Percentiles rank a stretch among this genome's conserved stretches.
phyloP scores from a whole-genome alignment of 768 basidiomycete genomes.

The Boletales sp. region DNA sequence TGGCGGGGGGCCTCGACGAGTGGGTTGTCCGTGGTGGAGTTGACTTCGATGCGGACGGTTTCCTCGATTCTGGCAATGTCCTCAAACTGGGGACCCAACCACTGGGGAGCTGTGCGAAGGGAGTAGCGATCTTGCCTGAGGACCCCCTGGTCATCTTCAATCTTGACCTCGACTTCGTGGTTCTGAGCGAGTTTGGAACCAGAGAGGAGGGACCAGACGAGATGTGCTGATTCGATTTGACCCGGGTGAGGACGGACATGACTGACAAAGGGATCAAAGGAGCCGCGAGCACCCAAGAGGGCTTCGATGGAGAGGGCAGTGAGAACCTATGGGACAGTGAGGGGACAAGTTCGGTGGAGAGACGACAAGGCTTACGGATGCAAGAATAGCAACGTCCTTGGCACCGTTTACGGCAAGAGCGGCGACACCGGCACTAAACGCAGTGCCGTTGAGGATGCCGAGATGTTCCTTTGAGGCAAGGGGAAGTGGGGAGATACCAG shows the following conservation, averaged over 20 bases:
- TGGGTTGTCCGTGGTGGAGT: conserved; percentile 89
- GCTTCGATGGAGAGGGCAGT: conserved; percentile 87
- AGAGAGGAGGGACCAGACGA: conserved; percentile 64
- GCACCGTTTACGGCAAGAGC: conserved; percentile 72
- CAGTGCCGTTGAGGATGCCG: conserved; percentile 81
- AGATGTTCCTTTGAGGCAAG: conserved; percentile 76
- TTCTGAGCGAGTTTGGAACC: conserved; percentile 65
- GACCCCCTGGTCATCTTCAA: conserved; percentile 67
- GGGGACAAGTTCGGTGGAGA: neutral
- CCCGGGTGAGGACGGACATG: conserved; percentile 80
- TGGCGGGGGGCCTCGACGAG: conserved; percentile 78
- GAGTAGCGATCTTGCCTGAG: conserved; percentile 74
- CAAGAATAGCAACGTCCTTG: conserved; percentile 59
- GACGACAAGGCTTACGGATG: conserved; percentile 27
- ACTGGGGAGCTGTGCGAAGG: conserved; percentile 75
- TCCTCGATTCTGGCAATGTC: conserved; percentile 65
- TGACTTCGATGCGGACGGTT: conserved; percentile 71
- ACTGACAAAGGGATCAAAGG: conserved; percentile 76
- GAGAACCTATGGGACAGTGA: conserved; percentile 44
- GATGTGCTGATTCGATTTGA: conserved; percentile 73
- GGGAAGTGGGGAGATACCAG: conserved; percentile 60
- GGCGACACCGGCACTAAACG: conserved; percentile 78
- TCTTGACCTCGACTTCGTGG: conserved; percentile 70
- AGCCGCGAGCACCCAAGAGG: conserved; percentile 65
- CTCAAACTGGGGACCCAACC: conserved; percentile 82